Evolutionary conservation across 495 filamentous ascomycete genomes (phyloP), one percentile per base, ranked within the genome.

Genomic region (Terfezia boudieri): DNA sequence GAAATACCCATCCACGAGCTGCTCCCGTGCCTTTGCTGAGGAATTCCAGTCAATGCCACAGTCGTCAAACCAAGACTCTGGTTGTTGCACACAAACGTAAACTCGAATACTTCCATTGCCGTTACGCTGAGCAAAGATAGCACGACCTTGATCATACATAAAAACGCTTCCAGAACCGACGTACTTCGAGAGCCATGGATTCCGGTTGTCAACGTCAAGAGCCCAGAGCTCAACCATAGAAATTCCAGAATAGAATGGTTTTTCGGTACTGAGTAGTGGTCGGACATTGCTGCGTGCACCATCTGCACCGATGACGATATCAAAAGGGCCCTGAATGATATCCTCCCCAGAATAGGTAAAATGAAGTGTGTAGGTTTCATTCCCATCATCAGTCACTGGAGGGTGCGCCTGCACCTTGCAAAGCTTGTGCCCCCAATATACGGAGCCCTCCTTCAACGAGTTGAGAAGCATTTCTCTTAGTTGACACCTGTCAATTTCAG

Each of bases 241-340:
- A 41, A 72, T 59, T 2, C 75, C 74, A 0, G 69, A 70, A 60
- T 76, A 79, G 9, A 64, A 56, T 0, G 76, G 79, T 56, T 64
- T 61, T 36, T 66, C 64, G 37, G 69, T 60, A 3, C 72, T 74
- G 16, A 81, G 61, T 1, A 73, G 37, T 1, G 58, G 60, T 26
- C 78, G 70, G 5, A 76, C 70, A 50, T 69, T 69, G 10, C 71
- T 74, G 74, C 77, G 80, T 12, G 77, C 75, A 9, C 79, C 79
- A 55, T 82, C 79, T 4, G 77, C 77, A 10, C 79, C 78, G 37
- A 81, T 68, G 0, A 82, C 67, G 0, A 81, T 63, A 59, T 80
- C 74, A 55, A 73, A 74, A 1, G 57, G 59, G 4, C 26, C 26
- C 7, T 32, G 4, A 32, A 32, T 32, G 7, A 32, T 32, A 32